A percentile compares a stretch with the other conserved stretches of the same genome.
phyloP scores from a whole-genome alignment of 2,329 filamentous ascomycete species.

The Talaromyces sp. region DNA sequence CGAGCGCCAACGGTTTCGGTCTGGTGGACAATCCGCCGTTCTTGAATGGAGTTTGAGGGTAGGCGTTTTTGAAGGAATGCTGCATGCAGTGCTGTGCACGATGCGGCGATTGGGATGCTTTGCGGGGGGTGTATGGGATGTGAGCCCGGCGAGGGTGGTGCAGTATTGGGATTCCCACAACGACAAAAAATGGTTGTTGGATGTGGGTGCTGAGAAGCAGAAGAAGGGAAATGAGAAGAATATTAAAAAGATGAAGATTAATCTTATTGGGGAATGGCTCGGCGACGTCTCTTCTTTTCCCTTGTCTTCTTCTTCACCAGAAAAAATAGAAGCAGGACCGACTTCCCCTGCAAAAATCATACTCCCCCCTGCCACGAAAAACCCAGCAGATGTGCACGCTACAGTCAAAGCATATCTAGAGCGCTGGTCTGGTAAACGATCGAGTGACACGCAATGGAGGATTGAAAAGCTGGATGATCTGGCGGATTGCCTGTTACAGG shows the following conservation, averaged over 20 bases:
- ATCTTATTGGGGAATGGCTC: conserved; percentile 43
- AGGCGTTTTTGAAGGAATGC: conserved; percentile 75
- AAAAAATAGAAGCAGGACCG: not conserved
- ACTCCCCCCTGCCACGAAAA: not conserved
- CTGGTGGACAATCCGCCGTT: conserved; percentile 58
- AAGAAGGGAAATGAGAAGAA: conserved; percentile 12
- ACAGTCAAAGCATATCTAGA: conserved; percentile 2
- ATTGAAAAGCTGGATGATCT: conserved; percentile 71
- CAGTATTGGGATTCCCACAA: conserved; percentile 45
- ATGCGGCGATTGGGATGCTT: conserved; percentile 43
- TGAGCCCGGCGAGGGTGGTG: conserved; percentile 52
- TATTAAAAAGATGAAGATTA: conserved; percentile 55
- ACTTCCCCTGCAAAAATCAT: not conserved
- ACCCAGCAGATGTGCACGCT: not conserved
- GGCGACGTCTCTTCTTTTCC: not conserved
- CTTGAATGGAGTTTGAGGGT: conserved; percentile 80
- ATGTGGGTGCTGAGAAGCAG: not conserved
- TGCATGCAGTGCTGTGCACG: conserved; percentile 64
- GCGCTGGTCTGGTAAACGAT: conserved; percentile 2
- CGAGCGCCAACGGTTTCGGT: conserved; percentile 60
- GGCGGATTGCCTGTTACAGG: conserved; percentile 73
- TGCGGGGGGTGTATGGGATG: conserved; percentile 43
- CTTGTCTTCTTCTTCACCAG: not conserved
- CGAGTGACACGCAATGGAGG: not conserved
- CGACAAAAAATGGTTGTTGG: not conserved